Percentiles rank a stretch among this genome's conserved stretches.
Conservation (phyloP, 192 early-diverging fungal genomes). For the Coemansia javaensis region DNA sequence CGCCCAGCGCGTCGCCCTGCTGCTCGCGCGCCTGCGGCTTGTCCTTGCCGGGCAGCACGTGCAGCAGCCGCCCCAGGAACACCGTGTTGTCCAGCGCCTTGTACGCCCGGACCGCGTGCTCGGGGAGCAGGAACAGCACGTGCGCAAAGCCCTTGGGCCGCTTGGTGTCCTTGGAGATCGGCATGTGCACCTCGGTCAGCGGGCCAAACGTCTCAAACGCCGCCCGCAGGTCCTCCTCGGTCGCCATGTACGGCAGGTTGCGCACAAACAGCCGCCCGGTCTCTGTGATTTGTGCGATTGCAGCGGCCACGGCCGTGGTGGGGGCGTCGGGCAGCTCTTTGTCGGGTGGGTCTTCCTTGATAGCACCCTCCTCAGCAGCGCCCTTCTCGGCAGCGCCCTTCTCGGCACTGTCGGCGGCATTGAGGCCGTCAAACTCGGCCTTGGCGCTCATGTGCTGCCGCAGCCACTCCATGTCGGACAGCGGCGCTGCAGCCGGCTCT, state of each 20-base stretch:
- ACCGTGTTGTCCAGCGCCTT: slow-evolving; percentile 72
- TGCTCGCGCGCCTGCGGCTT: slow-evolving; percentile 52
- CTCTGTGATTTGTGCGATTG: slow-evolving; percentile 75
- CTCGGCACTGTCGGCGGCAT: background rate
- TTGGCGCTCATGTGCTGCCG: slow-evolving; percentile 60
- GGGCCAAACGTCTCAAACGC: slow-evolving; percentile 85
- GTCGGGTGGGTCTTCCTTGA: background rate
- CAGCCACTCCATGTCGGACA: slow-evolving; percentile 67
- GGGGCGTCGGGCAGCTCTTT: slow-evolving; percentile 1
- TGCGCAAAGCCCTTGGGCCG: slow-evolving; percentile 93
- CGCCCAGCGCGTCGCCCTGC: slow-evolving; percentile 46
- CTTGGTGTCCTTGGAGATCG: slow-evolving; percentile 88
- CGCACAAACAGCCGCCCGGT: slow-evolving; percentile 93
- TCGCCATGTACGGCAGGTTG: slow-evolving; percentile 88
- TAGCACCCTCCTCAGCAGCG: background rate
- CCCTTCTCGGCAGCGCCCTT: background rate
- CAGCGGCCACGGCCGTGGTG: slow-evolving; percentile 11
- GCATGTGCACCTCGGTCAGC: slow-evolving; percentile 91
- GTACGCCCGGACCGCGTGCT: slow-evolving; percentile 90
- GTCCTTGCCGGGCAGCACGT: slow-evolving; percentile 85
- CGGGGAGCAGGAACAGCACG: slow-evolving; percentile 80
- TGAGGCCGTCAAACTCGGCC: slow-evolving; percentile 27
- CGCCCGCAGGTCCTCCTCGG: slow-evolving; percentile 78
- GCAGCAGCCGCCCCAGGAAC: slow-evolving; percentile 89
- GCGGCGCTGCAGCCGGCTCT: slow-evolving; percentile 5